Percentiles rank a stretch among this genome's conserved stretches.
Conservation (phyloP, 208 protist species). For the Trypanosomatidae sp. region DNA sequence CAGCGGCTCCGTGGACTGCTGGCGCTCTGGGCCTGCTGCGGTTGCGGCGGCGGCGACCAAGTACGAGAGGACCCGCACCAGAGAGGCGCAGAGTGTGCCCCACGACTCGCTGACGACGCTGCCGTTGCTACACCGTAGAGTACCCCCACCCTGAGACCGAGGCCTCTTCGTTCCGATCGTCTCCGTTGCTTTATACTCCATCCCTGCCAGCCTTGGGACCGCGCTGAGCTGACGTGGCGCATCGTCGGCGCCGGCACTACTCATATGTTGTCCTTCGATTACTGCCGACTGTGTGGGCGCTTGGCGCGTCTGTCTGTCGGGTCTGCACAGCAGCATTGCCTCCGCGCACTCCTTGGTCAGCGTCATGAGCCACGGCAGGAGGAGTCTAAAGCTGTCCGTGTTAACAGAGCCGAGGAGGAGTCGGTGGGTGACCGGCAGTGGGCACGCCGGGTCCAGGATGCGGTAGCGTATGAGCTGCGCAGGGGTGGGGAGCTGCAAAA, state of each 20-base stretch:
- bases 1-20: neutral
- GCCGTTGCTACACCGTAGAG: neutral
- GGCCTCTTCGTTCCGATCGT: constrained; percentile 1
- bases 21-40: neutral
- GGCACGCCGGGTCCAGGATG: constrained; percentile 11
- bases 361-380: constrained; percentile 14
- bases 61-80: constrained; percentile 14
- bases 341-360: constrained; percentile 9
- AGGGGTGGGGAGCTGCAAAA: constrained; percentile 10
- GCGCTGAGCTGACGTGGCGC: neutral
- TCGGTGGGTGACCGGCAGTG: constrained; percentile 17
- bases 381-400: neutral
- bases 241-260: neutral
- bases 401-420: constrained; percentile 25
- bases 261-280: neutral
- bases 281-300: neutral
- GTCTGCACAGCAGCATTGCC: constrained; percentile 10
- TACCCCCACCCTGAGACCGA: neutral
- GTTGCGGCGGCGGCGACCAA: neutral
- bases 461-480: constrained; percentile 24
- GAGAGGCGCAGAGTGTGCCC: constrained; percentile 20
- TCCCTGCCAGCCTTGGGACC: neutral
- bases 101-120: constrained; percentile 5
- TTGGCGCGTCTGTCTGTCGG: constrained; percentile 2
- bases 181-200: neutral